Evolutionary conservation across 257 asterid genomes (phyloP).

Genomic region (Penstemon newberryi): DNA sequence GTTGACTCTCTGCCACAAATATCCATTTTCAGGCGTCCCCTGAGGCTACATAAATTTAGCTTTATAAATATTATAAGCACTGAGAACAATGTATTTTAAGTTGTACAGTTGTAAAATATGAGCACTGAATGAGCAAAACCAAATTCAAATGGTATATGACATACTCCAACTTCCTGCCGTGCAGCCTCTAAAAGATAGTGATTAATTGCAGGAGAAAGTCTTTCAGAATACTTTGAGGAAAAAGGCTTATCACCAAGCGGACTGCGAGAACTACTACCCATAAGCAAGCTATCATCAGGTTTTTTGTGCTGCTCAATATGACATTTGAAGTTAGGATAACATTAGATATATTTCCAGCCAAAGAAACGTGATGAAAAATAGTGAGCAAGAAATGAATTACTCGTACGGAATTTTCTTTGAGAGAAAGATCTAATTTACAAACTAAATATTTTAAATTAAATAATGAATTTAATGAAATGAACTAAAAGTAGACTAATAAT

Average conservation of each 20-base stretch:
- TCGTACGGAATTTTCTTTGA: no score
- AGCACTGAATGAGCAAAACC: constrained; percentile 20
- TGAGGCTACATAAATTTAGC: constrained; percentile 67
- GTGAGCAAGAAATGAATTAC: no score
- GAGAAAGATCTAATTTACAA: no score
- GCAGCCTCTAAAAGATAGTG: constrained; percentile 94
- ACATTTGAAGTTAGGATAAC: constrained; percentile 27
- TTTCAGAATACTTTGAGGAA: constrained; percentile 87
- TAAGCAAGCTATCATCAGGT: constrained; percentile 84
- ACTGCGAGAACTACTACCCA: constrained; percentile 89
- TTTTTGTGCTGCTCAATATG: constrained; percentile 72
- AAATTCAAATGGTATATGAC: constrained; percentile 34
- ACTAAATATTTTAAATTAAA: no score
- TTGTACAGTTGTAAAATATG: constrained; percentile 14
- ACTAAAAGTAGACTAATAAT: no score
- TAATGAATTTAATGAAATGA: no score
- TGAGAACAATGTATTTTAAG: constrained; percentile 5
- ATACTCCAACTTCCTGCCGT: constrained; percentile 94
- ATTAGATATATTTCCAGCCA: constrained; percentile 18
- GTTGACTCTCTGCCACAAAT: constrained; percentile 94
- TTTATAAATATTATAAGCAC: constrained; percentile 27
- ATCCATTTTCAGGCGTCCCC: constrained; percentile 98
- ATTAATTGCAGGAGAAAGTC: constrained; percentile 96
- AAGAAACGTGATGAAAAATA: constrained; percentile 12
- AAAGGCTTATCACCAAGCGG: constrained; percentile 80